Evolutionary conservation across 352 stramenopile species (phyloP), one percentile per base, ranked within the genome.

Genomic region (Aphanomyces stellatus): DNA sequence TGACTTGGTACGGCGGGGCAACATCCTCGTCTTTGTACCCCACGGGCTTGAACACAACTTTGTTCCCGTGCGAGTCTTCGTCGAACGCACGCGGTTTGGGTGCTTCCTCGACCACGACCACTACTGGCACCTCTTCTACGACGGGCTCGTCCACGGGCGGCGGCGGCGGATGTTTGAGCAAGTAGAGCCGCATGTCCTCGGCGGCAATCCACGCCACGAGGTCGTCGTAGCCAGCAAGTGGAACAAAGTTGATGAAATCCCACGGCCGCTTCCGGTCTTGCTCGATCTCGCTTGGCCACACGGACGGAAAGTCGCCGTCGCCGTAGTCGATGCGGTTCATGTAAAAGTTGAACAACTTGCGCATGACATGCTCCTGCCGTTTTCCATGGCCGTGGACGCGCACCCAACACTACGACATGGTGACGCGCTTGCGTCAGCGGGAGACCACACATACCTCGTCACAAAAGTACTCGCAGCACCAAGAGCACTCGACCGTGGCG

Each of bases 401-500:
- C 2, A 81, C 63, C 40, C 83, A 87, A 67, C 92, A 98, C 60
- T 88, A 31, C 53, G 46, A 17, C 27, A 62, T 62, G 22, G 10
- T 17, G 3, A 65, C 25, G 31, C 31, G 28, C 25, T 51, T 2
- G 19, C 41, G 17, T 25, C 4, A 34, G 24, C 7, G 57, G 27
- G 11, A 4, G n/a, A 51, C 28, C 2, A 13, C 1, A 56, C 72
- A 25, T 51, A 88, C 80, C 60, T 80, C 64, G 43, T 80, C 72
- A 51, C 92, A 98, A 68, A 96, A 98, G 73, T 88, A 97, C 70
- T 98, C 92, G 42, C 76, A 72, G 69, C 91, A 98, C 1, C 82
- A 87, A 13, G 74, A 75, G 69, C 94, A 98, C 69, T 98, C 92
- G 34, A 96, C 72, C 53, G 76, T 76, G 11, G 81, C 85, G 56